Evolutionary conservation across 2,329 filamentous ascomycete species (phyloP).

Genomic region (Stagonosporopsis cucurbitacearum): DNA sequence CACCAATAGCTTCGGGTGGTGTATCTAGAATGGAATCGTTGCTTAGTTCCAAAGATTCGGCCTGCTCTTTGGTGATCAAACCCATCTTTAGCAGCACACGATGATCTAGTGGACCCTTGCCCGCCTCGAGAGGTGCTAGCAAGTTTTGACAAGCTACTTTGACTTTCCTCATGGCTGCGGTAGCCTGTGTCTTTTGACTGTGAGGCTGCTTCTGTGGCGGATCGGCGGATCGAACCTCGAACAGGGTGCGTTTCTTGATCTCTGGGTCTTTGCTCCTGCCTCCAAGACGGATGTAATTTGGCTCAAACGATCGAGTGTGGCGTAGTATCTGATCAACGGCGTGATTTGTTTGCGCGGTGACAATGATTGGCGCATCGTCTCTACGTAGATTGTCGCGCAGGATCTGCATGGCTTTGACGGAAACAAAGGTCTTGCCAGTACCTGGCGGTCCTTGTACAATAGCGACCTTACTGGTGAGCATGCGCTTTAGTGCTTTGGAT

Average conservation of each 20-base stretch:
- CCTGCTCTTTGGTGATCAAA: slow-evolving; percentile 69
- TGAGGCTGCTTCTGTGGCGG: slow-evolving; percentile 41
- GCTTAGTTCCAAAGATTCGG: slow-evolving; percentile 63
- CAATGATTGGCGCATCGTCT: slow-evolving; percentile 71
- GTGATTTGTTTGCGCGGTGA: slow-evolving; percentile 90
- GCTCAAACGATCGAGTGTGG: slow-evolving; percentile 67
- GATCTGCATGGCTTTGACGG: slow-evolving; percentile 71
- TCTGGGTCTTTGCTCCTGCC: slow-evolving; percentile 70
- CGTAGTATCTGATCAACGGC: slow-evolving; percentile 81
- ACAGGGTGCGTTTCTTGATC: slow-evolving; percentile 72
- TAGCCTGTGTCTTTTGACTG: slow-evolving; percentile 50
- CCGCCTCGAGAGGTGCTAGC: slow-evolving; percentile 35
- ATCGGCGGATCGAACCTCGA: slow-evolving; percentile 58
- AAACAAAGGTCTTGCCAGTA: slow-evolving; percentile 82
- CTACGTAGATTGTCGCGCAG: slow-evolving; percentile 64
- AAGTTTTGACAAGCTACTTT: slow-evolving; percentile 30
- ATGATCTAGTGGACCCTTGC: slow-evolving; percentile 31
- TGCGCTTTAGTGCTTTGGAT: slow-evolving; percentile 68
- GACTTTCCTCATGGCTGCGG: slow-evolving; percentile 50
- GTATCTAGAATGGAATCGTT: slow-evolving; percentile 54
- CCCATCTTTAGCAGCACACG: slow-evolving; percentile 59
- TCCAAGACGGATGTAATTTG: slow-evolving; percentile 70
- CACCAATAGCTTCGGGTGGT: slow-evolving; percentile 35
- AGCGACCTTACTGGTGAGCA: slow-evolving; percentile 74
- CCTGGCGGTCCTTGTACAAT: slow-evolving; percentile 85